Base-by-base conservation (phyloP, 495 filamentous ascomycete species). In the Trichoderma virens region DNA sequence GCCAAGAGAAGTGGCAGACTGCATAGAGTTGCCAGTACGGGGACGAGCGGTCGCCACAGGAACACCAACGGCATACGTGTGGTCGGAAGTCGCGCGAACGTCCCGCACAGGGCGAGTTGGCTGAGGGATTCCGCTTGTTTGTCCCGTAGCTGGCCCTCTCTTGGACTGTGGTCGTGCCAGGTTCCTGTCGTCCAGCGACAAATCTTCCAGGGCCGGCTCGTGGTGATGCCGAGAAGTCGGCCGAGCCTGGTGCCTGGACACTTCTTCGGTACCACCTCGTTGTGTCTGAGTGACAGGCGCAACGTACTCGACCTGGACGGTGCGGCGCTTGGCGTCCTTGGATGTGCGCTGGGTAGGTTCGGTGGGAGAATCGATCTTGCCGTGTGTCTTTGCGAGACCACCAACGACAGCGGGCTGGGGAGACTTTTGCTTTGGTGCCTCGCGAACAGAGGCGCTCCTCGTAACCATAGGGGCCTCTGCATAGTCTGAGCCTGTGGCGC, bases 291-390 rank as follows among this genome's bases (percentile, higher is more conserved):
- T 94, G 34, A 87, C 86, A 41, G 94, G 95, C 45, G 91, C 89
- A 61, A 99, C 95, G 78, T 99, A 99, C 77, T 99, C 94, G 14
- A 98, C 91, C 75, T 99, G 94, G 0, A 99, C 92, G 0, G 94
- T 99, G 63, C 92, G 84, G 41, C 94, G 86, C 75, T 98, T 98
- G 67, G 89, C 88, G 70, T 97, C 94, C 25, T 89, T 85, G 3
- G 79, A 71, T 2, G 82, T 76, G 45, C 68, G 62, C 20, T 66
- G 54, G 5, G 72, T 68, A 25, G 82, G 72, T 64, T 83, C 79
- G 14, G 87, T 82, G 27, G 89, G 85, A 61, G 82, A 80, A 45
- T 95, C 92, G 63, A 91, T 78, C 69, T 88, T 88, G 60, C 89
- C 89, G 67, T 90, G 86, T 70, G 92, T 91, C 67, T 86, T 86